Conservation (phyloP, 768 basidiomycete species). For the Macrolepiota albuminosa region DNA sequence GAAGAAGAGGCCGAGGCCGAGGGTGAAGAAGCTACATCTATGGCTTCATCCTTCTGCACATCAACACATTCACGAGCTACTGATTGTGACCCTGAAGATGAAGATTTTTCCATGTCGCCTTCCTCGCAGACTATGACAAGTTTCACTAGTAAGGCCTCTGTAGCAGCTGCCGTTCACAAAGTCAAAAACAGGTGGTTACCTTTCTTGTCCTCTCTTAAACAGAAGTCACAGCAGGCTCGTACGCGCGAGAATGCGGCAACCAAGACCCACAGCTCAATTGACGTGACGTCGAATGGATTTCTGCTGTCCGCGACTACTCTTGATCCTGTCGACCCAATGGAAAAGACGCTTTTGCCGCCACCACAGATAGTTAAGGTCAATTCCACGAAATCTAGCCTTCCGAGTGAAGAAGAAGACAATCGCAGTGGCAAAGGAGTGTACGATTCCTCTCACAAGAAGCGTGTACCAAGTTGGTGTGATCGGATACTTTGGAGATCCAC, state of each 20-base stretch:
- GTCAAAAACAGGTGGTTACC: slow-evolving; percentile 54
- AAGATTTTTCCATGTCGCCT: slow-evolving; percentile 27
- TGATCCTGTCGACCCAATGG: slow-evolving; percentile 16
- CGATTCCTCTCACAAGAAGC: slow-evolving; percentile 75
- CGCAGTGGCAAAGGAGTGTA: slow-evolving; percentile 60
- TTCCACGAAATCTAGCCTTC: slow-evolving; percentile 31
- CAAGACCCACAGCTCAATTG: slow-evolving; percentile 12
- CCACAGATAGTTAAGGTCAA: slow-evolving; percentile 26
- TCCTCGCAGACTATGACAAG: slow-evolving; percentile 23
- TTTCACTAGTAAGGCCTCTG: slow-evolving; percentile 32
- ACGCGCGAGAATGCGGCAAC: not conserved
- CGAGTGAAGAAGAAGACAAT: slow-evolving; percentile 32
- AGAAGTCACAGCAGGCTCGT: not conserved
- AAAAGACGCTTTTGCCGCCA: slow-evolving; percentile 18
- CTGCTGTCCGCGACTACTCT: slow-evolving; percentile 2
- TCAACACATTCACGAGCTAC: slow-evolving; percentile 37
- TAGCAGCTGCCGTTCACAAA: slow-evolving; percentile 38
- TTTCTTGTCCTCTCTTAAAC: slow-evolving; percentile 32
- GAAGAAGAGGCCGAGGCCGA: slow-evolving; percentile 38
- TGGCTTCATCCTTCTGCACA: slow-evolving; percentile 50
- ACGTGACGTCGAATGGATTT: slow-evolving; percentile 9
- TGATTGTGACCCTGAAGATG: slow-evolving; percentile 36
- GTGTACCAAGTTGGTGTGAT: slow-evolving; percentile 89
- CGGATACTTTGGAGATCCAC: slow-evolving; percentile 82
- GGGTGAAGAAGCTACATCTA: slow-evolving; percentile 39